Conservation (phyloP, 495 filamentous ascomycete genomes). For the Trypethelium eluteriae region DNA sequence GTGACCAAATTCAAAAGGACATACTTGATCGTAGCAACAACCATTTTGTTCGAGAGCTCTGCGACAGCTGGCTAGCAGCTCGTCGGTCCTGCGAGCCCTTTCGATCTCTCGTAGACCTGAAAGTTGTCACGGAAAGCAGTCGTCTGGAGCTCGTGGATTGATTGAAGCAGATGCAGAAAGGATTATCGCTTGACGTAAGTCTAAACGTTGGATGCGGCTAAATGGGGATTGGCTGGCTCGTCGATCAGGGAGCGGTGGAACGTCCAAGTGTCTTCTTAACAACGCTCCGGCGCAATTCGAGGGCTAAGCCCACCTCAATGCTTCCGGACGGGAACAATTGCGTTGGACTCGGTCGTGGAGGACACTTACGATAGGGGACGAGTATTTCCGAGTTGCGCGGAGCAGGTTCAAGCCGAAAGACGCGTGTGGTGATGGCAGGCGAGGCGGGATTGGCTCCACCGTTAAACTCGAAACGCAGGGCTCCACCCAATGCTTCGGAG, state of each 20-base stretch:
- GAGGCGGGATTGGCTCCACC: background rate
- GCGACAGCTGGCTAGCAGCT: constrained; percentile 2
- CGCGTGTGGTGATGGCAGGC: background rate
- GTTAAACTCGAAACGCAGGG: constrained; percentile 4
- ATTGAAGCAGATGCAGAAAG: background rate
- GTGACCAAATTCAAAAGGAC: constrained; percentile 33
- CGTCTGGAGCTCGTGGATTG: background rate
- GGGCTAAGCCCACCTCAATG: background rate
- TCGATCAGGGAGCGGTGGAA: background rate
- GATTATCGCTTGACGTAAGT: constrained; percentile 8
- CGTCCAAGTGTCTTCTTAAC: constrained; percentile 1
- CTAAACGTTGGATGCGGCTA: background rate
- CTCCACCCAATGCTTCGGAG: background rate
- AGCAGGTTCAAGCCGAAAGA: background rate
- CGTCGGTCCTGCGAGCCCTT: background rate
- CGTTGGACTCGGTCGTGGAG: background rate
- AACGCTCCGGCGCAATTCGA: background rate
- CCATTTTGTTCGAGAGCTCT: constrained; percentile 48
- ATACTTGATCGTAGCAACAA: constrained; percentile 78
- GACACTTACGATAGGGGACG: background rate
- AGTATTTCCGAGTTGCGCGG: background rate
- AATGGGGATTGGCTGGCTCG: background rate
- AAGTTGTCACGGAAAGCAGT: background rate
- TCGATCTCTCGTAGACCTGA: background rate
- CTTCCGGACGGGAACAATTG: background rate